Evolutionary conservation across 495 filamentous ascomycete genomes (phyloP), one percentile per base, ranked within the genome.

Genomic region (Peziza echinospora): DNA sequence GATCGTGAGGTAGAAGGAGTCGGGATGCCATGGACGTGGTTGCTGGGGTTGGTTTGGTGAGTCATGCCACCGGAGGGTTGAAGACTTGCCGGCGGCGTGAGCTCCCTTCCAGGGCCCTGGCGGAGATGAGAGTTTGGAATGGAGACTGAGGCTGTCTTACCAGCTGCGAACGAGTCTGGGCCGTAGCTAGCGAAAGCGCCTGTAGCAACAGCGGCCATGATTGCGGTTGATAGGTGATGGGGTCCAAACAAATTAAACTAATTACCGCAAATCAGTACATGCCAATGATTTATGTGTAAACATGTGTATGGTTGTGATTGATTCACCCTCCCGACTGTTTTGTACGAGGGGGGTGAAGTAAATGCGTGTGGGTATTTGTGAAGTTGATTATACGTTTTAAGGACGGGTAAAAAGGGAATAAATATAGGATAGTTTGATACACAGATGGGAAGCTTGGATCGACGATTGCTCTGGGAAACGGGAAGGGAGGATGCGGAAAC

Each of bases 1-100:
- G 87, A 94, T 61, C 94, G 86, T 59, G 89, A 94, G 66, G 91
- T 91, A 45, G 87, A 87, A 56, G 87, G 87, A 64, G 87, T 96
- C 44, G 79, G 86, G 54, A 94, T 76, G 58, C 51, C 70, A 65
- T 63, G 71, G 68, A 55, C 51, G 25, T 52, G 53, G 24, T 56
- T 52, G 17, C 48, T 48, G 41, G 51, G 53, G 24, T 56, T 52
- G 17, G 52, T 48, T 42, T 50, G 53, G 41, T 55, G 50, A 41
- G 52, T 42, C 52, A 55, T 51, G 53, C 50, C 51, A 45, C 49
- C 51, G 10, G 53, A 55, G 23, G 54, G 52, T 26, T 52, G 55
- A 47, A 52, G 48, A 51, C 54, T 53, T 17, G 52, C 53, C 6
- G 6, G 3, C 2, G 30, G 30, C 2, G 30, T 37, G 3, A 2